Evolutionary conservation across 1,139 yeast genomes (phyloP), one percentile per base, ranked within the genome.

Genomic region (Yamadazyma taylorii): DNA sequence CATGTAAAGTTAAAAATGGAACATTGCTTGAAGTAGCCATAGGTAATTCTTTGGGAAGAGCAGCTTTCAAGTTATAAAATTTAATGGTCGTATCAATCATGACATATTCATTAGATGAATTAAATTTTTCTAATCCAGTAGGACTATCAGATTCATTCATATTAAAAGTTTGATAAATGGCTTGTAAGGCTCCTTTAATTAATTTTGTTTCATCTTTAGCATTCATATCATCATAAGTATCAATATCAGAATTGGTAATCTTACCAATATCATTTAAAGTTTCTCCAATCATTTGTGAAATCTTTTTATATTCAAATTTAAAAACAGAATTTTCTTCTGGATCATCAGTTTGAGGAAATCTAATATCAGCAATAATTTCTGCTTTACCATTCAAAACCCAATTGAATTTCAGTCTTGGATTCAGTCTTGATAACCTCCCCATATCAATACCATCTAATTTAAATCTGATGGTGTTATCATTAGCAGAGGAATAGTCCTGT

Each of bases 311-410:
- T 38, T 63, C 69, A 26, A 47, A 38, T 16, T 47, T 45, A 34
- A 61, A 50, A 8, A 48, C 43, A 0, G 56, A 46, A 13, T 52
- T 48, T 15, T 47, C 47, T 44, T 65, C 58, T 4, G 47, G 42
- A 19, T 53, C n/a, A n/a, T n/a, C 55, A 21, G 48, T 68, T 17
- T 61, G 63, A 1, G 92, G 90, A 32, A 84, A 65, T 69, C 81
- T 78, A 17, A 85, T 75, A 59, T 85, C 92, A 2, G 87, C 86
- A 12, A 73, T 63, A 2, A 85, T 62, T 44, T 84, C 89, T 1
- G 85, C 82, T 46, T 78, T 78, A 2, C 92, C 90, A 37, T 78
- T 79, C 15, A 73, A 71, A 10, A 84, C 61, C 92, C 92, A 84
- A 52, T 81, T 81, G 52, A 84, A 79, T 49, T 76, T 75, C 50